Evolutionary conservation across 441 rosid genomes (phyloP), one percentile per base, ranked within the genome.

Genomic region (Corymbia calophylla): DNA sequence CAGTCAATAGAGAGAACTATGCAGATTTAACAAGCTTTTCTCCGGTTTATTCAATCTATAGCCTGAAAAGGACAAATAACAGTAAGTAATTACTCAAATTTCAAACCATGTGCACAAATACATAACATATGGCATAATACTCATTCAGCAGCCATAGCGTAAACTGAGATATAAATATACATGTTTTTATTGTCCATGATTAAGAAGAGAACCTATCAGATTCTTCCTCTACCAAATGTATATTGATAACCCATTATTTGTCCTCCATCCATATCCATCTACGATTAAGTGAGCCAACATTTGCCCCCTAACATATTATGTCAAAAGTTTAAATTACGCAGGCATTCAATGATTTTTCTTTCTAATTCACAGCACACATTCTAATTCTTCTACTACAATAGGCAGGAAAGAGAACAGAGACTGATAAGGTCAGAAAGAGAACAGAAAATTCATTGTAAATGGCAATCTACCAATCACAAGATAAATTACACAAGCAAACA

Each of bases 1-100:
- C 58, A 48, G 87, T 89, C 88, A 89, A 80, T 87, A 88, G 87
- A 90, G 39, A 87, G 88, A 92, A 87, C 73, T 86, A 25, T 48
- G 89, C 92, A 35, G 88, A 88, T 86, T 90, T 87, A 89, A 82
- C 86, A 90, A 92, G 91, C 86, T 88, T 87, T 88, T 87, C 92
- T 81, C 80, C 87, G 58, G 88, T 77, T 29, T 88, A 91, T 86
- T 89, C 87, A 90, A 88, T 86, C 89, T 91, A 92, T 87, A 86
- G 88, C 94, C 95, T 94, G 95, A 91, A 94, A 93, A 91, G 86
- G 88, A 77, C 51, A 77, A 51, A 23, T 44, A 77, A 44, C n/a
- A 77, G 51, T 77, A 47, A 77, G 51, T 44, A 44, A 47, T 23
- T 13, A 23, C 84, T 77, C 84, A 44, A 44, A 77, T 44, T 77